Conservation (phyloP, 2,329 filamentous ascomycete genomes). For the Fusarium sacchari region DNA sequence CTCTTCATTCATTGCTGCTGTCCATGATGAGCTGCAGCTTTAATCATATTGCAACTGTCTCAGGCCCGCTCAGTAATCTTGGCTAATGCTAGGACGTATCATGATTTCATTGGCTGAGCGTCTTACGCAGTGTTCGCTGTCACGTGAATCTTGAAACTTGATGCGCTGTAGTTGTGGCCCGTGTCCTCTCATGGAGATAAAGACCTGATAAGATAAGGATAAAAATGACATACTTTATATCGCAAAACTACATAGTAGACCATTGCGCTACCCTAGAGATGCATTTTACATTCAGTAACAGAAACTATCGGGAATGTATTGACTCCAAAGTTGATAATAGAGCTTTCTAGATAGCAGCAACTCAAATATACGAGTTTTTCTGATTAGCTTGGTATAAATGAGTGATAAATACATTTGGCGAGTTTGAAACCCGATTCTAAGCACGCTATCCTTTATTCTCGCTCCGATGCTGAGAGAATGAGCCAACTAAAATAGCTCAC, state of each 20-base stretch:
- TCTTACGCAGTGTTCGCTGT: background rate
- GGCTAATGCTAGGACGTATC: too few species aligned
- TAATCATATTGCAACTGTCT: background rate
- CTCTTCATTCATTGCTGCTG: background rate
- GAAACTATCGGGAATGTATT: too few species aligned
- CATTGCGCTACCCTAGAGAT: background rate
- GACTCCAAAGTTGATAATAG: too few species aligned
- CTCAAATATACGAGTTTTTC: accelerated
- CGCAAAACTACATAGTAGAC: background rate
- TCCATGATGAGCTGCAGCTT: background rate
- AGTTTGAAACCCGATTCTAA: background rate
- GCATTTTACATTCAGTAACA: background rate
- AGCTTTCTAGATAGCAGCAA: background rate
- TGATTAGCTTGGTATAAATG: accelerated
- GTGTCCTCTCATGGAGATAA: background rate
- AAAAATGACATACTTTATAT: background rate
- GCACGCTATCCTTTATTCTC: accelerated
- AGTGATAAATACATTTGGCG: accelerated
- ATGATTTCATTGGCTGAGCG: background rate
- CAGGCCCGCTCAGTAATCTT: too few species aligned
- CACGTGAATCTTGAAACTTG: background rate
- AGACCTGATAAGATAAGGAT: background rate
- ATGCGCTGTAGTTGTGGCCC: background rate
- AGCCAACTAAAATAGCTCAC: background rate
- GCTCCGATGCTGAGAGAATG: accelerated